Conservation (phyloP, 2,329 filamentous ascomycete species). For the Beauveria sp. region DNA sequence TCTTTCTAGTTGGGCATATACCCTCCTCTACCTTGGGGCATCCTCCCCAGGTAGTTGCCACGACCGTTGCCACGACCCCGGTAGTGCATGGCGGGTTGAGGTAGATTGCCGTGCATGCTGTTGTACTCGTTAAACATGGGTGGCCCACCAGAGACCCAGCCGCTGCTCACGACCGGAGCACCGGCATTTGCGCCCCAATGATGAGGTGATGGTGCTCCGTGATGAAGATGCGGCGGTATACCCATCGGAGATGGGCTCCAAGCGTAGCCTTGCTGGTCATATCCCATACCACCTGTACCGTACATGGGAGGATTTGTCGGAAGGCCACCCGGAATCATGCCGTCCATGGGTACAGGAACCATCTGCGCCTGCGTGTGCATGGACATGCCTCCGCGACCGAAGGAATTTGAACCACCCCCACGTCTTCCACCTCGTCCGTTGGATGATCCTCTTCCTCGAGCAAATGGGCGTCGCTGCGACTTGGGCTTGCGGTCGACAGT, state of each 20-base stretch:
- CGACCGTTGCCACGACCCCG: constrained; percentile 1
- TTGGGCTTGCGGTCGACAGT: constrained; percentile 43
- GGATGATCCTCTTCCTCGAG: constrained; percentile 17
- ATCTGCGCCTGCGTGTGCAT: background rate
- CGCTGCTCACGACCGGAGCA: constrained; percentile 3
- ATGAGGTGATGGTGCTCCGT: background rate
- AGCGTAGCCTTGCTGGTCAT: background rate
- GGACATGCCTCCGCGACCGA: constrained; percentile 1
- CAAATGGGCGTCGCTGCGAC: constrained; percentile 17
- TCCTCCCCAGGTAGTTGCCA: background rate
- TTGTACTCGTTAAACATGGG: constrained; percentile 4
- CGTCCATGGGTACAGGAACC: background rate
- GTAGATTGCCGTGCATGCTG: background rate
- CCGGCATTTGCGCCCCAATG: background rate
- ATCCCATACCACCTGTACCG: background rate
- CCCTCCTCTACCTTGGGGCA: background rate
- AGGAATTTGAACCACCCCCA: constrained; percentile 15
- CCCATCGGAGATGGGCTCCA: constrained; percentile 3
- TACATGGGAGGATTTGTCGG: constrained; percentile 6
- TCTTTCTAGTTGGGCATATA: background rate
- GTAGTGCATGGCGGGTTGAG: background rate
- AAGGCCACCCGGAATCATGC: background rate
- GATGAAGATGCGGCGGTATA: background rate
- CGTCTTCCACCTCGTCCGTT: constrained; percentile 10
- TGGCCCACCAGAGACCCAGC: background rate